These are phyloP conservation scores for Rhizopogon vinicolor DNA, from an alignment of 768 basidiomycete genomes.

Conservation along the genomic window DNA sequence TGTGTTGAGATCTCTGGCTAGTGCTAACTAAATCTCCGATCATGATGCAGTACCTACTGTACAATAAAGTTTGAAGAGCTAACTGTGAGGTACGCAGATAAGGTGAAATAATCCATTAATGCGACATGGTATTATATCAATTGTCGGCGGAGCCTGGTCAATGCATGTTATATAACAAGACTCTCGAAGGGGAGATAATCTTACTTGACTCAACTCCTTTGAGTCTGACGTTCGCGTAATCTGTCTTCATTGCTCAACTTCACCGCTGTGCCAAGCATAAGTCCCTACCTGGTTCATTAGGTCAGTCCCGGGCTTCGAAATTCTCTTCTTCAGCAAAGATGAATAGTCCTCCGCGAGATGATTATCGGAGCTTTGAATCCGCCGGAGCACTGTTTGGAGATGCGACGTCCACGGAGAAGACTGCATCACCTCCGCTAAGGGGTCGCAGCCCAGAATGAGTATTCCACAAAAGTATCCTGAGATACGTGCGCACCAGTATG, in stretches of 20 bases:
- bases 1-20: slow-evolving; percentile 15
- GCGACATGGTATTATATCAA: slow-evolving; percentile 16
- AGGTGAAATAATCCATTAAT: slow-evolving; percentile 10
- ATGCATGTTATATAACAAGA: background rate
- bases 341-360: slow-evolving; percentile 18
- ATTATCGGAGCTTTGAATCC: slow-evolving; percentile 16
- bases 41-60: background rate
- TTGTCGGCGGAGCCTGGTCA: background rate
- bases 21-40: slow-evolving; percentile 10
- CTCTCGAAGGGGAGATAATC: background rate
- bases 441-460: background rate
- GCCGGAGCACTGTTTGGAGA: slow-evolving; percentile 35
- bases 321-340: slow-evolving; percentile 25
- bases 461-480: background rate
- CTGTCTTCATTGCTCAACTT: background rate
- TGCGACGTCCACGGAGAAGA: slow-evolving; percentile 43
- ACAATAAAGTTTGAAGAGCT: background rate
- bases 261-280: background rate
- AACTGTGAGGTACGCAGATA: slow-evolving; percentile 7
- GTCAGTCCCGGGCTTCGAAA: slow-evolving; percentile 19
- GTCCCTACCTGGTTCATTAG: slow-evolving; percentile 25
- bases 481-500: slow-evolving; percentile 20
- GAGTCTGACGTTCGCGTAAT: background rate
- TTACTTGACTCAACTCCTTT: background rate
- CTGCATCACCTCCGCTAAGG: background rate